A percentile compares a stretch with the other conserved stretches of the same genome.
phyloP scores from a whole-genome alignment of 331 rosid species.

The Ulmus americana region DNA sequence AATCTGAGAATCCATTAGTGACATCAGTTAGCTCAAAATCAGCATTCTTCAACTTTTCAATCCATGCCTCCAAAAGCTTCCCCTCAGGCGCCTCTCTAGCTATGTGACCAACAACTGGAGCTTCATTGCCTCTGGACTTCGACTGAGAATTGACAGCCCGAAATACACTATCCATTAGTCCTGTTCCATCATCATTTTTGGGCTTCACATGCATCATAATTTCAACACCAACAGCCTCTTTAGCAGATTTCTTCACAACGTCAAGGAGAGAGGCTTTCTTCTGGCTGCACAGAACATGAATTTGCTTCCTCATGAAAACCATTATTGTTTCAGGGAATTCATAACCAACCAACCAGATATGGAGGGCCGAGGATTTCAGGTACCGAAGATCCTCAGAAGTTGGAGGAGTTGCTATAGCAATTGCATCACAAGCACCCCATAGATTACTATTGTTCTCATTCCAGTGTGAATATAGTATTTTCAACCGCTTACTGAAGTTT shows the following conservation, averaged over 20 bases:
- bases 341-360: constrained; percentile 61
- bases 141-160: constrained; percentile 37
- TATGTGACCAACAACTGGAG: constrained; percentile 49
- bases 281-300: constrained; percentile 70
- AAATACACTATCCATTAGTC: constrained; percentile 30
- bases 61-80: constrained; percentile 57
- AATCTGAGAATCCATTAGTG: constrained; percentile 50
- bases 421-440: constrained; percentile 60
- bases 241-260: constrained; percentile 50
- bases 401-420: constrained; percentile 66
- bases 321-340: constrained; percentile 79
- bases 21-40: constrained; percentile 41
- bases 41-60: constrained; percentile 45
- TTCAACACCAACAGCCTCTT: constrained; percentile 33
- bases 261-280: constrained; percentile 72
- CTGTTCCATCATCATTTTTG: constrained; percentile 41
- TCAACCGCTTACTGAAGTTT: constrained; percentile 31
- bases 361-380: constrained; percentile 66
- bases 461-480: constrained; percentile 43
- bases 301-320: constrained; percentile 60
- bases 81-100: constrained; percentile 74
- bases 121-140: constrained; percentile 31
- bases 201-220: constrained; percentile 41
- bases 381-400: constrained; percentile 71
- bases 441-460: constrained; percentile 33